These are phyloP conservation scores for Erysiphe pisi DNA, from an alignment of 2,329 filamentous ascomycete species.

Conservation along the genomic window DNA sequence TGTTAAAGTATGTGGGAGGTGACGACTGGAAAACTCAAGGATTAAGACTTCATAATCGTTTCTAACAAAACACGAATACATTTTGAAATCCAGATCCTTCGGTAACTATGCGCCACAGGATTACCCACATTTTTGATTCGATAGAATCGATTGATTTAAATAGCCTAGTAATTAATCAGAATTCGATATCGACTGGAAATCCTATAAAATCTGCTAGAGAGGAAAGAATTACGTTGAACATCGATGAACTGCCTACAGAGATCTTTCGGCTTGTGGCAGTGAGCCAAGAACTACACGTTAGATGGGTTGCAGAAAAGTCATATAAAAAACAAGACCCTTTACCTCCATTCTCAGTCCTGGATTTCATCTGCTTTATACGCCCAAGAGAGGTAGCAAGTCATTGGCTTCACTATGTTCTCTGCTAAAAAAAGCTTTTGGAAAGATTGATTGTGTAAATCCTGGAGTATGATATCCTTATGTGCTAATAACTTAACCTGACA, in stretches of 20 bases:
- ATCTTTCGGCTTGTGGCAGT: conserved; percentile 51
- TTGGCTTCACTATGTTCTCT: conserved; percentile 47
- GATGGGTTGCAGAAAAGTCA: conserved; percentile 56
- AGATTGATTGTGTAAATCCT: conserved; percentile 46
- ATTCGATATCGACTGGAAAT: conserved; percentile 47
- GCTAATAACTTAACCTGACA: conserved; percentile 28
- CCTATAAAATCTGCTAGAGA: conserved; percentile 59
- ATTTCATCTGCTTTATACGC: conserved; percentile 69
- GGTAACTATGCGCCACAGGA: conserved; percentile 58
- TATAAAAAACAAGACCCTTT: conserved; percentile 58
- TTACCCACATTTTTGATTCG: conserved; percentile 65
- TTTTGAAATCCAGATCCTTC: conserved; percentile 13
- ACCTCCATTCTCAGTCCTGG: conserved; percentile 66
- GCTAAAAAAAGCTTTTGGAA: conserved; percentile 48
- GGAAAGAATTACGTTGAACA: conserved; percentile 61
- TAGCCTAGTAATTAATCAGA: conserved; percentile 48
- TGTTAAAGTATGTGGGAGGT: too few relatives aligned
- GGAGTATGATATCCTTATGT: conserved; percentile 38
- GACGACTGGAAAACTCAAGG: too few relatives aligned
- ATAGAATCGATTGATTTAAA: conserved; percentile 54
- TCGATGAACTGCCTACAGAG: conserved; percentile 59
- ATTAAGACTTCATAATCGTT: too few relatives aligned
- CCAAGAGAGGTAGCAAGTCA: conserved; percentile 35
- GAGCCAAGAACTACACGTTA: conserved; percentile 63
- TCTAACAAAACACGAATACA: background rate